Base-by-base conservation (phyloP, 495 filamentous ascomycete species). In the Achaetomiella virescens region DNA sequence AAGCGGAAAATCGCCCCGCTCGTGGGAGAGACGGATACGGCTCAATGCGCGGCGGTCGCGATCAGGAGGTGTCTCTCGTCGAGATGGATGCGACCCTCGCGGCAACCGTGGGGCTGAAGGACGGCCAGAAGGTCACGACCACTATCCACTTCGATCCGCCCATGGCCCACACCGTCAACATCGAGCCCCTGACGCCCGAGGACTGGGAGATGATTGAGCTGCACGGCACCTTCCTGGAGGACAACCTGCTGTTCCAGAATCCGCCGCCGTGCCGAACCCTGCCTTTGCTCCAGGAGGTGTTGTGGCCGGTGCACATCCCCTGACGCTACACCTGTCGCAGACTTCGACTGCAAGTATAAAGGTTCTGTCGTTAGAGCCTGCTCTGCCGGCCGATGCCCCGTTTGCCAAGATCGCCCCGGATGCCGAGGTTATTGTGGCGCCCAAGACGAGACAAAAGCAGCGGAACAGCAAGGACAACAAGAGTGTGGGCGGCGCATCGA, bases 171-270 rank as follows among this genome's bases (percentile, higher is more conserved):
- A 96, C 91, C 2, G 84, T 98, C 65, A 88, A 96, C 61, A 97
- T 98, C 60, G 93, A 98, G 67, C 93, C 93, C 48, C 74, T 97
- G 59, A 97, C 93, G 1, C 83, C 91, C 2, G 88, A 90, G 55
- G 93, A 98, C 66, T 98, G 93, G 93, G 93, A 97, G 83, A 91
- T 97, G 62, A 98, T 98, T 59, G 93, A 98, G 65, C 77, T 97
- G 1, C 93, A 97, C 70, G 93, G 93, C 5, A 90, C 84, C 22
- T 98, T 97, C 66, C 73, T 98, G 20, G 93, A 98, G 68, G 80
- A 95, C 55, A 96, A 98, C 67, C 83, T 98, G 48, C 76, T 96
- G 14, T 88, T 87, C 35, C 95, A 97, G 75, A n/a, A 89, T 98
- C 64, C 84, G 93, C n/a, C 48, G 92, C 91, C 38, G 76, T 98